Evolutionary conservation across 306 rosid genomes (phyloP).

Genomic region (Trifolium fragiferum): DNA sequence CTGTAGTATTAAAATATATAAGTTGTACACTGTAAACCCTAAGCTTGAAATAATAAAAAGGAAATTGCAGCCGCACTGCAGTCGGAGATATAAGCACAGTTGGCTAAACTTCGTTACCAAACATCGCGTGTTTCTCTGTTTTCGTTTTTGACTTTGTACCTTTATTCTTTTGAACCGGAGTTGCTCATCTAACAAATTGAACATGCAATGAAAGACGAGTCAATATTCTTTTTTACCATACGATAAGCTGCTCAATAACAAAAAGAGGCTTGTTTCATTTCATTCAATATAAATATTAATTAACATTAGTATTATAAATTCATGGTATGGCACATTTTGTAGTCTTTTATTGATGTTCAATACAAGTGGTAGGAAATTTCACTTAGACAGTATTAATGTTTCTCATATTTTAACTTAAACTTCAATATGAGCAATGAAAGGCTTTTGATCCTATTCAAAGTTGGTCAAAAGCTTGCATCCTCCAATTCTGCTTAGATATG

Average conservation of each 20-base stretch:
- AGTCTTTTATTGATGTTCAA: constrained; percentile 21
- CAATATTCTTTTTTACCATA: not conserved
- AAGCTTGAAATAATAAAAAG: no score
- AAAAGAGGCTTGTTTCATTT: constrained; percentile 24
- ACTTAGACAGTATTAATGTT: not conserved
- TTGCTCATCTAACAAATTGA: not conserved
- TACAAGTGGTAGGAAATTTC: not conserved
- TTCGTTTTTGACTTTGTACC: no score
- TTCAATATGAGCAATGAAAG: constrained; percentile 7
- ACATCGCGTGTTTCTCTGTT: no score
- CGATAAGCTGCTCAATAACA: constrained; percentile 5
- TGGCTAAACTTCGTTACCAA: no score
- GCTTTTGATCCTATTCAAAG: not conserved
- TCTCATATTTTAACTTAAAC: not conserved
- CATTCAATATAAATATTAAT: not conserved
- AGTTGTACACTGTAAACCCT: no score
- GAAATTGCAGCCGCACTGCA: no score
- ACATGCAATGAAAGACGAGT: constrained; percentile 20
- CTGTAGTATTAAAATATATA: no score
- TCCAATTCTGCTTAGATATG: constrained; percentile 11
- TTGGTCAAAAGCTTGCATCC: not conserved
- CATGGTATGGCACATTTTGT: constrained; percentile 1
- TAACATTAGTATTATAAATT: constrained; percentile 24
- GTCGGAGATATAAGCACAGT: no score
- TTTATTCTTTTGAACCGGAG: no score